Evolutionary conservation across 108 stramenopile species (phyloP), one percentile per base, ranked within the genome.

Genomic region (Cyclotella distinguenda): DNA sequence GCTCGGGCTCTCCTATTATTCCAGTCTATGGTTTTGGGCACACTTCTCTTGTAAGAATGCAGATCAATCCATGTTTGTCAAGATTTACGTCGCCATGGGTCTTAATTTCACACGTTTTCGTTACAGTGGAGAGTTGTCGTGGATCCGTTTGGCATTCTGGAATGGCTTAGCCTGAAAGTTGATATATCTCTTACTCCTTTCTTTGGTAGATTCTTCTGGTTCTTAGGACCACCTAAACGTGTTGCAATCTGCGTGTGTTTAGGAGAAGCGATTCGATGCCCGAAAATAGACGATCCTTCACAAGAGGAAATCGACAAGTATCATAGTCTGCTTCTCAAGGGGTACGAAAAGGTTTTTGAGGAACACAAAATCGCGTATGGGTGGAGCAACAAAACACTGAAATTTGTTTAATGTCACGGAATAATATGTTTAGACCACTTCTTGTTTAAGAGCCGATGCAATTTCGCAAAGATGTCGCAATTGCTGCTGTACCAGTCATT

Each of bases 21-120:
- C 86, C 86, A 8, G 80, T 84, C 0, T 87, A 85, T 62, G 84
- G 78, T 0, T 87, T 87, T 70, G 86, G 86, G 18, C 84, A 87
- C 42, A 78, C 86, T 11, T 35, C 68, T 4, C 27, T 73, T 4
- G 50, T 52, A 22, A 52, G 50, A 16, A 42, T 16, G n/a, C n/a
- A 16, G 40, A 42, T 16, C 5, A 16, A 42, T 52, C n/a, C 31
- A 11, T 52, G 1, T 32, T 11, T 30, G 23, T 28, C 5, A 21
- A 11, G 10, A 1, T 52, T 3, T 52, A 1, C 31, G 50, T 28
- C n/a, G 28, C 8, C 11, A 11, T 16, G 31, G 30, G 2, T 15
- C 2, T 15, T 2, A 32, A 2, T 4, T 8, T 52, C 4, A 13
- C 21, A 48, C 18, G 11, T 48, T 2, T 2, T 9, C 8, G 8